Base-by-base conservation (phyloP, 164 flowering plant species). In the Sextonia rubra region DNA sequence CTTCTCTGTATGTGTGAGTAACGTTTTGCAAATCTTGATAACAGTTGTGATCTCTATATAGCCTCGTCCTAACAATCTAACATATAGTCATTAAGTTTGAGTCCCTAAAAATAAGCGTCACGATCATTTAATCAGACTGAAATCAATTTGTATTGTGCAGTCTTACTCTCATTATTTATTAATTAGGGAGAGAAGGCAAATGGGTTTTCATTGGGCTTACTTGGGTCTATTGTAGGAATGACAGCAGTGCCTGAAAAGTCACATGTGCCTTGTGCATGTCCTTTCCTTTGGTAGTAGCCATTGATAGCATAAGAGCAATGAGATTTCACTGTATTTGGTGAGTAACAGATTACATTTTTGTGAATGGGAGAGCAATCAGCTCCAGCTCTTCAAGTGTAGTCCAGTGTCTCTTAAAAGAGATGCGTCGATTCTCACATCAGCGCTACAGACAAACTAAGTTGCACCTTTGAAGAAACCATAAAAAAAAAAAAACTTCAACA, bases 371-470 rank as follows among this genome's bases (percentile, higher is more conserved):
- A 12, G 76, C 98, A 93, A 64, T 93, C 95, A 56, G 93, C 98
- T 76, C 93, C 95, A 69, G 82, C 77, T 77, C 93, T 95, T 82
- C 98, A 93, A 61, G 98, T 97, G 77, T 85, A 93, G 71, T 93
- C 98, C 24, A 93, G 37, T 9, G 83, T 65, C 74, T 85, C 90
- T 76, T 93, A n/a, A 95, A 49, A 86, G 85, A 11, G 47, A 61
- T 49, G 68, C 4, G 1, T 88, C 87, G 73, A n/a, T n/a, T n/a
- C 84, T 68, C 68, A 78, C 29, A 48, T 87, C 91, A 68, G 77
- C 78, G 69, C 81, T 89, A 52, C 95, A 89, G 1, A 86, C n/a
- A 58, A 92, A 91, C 73, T 84, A 88, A 47, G 60, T 72, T 64
- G 87, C 94, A 79, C 80, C 96, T 85, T 63, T 49, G n/a, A 62